Conservation (phyloP, 177 flowering plant genomes). For the Telopea speciosissima region DNA sequence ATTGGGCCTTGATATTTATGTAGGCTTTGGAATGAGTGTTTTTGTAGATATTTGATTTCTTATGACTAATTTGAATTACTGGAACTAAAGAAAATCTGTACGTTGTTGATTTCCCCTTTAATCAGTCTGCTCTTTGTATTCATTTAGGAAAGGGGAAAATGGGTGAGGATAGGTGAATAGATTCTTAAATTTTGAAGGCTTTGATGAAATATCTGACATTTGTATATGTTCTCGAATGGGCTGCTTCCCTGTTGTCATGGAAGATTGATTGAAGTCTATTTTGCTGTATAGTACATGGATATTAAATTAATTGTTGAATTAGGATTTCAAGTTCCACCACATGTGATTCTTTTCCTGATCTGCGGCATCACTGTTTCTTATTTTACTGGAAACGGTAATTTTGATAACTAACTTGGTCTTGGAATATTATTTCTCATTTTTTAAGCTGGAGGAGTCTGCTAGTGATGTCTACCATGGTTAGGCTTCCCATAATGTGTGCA, state of each 20-base stretch:
- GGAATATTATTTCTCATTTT: not conserved
- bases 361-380: not conserved
- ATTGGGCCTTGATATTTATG: not conserved
- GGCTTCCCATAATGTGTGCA: not conserved
- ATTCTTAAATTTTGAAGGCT: not conserved
- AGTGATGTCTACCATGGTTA: not conserved
- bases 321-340: not conserved
- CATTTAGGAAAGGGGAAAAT: not conserved
- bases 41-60: not conserved
- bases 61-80: not conserved
- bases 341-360: not conserved
- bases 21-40: too few species aligned
- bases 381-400: too few species aligned
- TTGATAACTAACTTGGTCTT: not conserved
- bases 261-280: not conserved
- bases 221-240: not conserved
- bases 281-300: not conserved
- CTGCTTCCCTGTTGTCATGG: not conserved
- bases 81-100: not conserved
- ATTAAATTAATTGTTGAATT: not conserved
- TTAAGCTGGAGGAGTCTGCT: not conserved
- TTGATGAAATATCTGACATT: not conserved
- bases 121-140: not conserved
- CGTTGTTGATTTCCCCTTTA: not conserved
- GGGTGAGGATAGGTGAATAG: not conserved